Evolutionary conservation across 495 filamentous ascomycete species (phyloP).

Genomic region (Wilcoxina mikolae): DNA sequence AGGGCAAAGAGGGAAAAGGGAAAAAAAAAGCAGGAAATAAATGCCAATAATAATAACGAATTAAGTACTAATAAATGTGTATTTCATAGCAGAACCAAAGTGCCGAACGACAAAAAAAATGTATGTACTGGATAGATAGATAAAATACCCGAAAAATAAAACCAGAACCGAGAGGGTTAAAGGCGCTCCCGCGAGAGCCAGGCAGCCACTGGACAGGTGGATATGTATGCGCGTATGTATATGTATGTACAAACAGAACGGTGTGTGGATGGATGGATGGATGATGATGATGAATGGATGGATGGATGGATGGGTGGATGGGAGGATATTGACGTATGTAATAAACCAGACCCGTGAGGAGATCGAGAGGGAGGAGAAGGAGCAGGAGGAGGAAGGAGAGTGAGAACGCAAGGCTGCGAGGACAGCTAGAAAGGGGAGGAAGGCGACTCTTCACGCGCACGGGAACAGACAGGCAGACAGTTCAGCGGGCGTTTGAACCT

Average conservation of each 20-base stretch:
- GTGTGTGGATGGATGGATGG: no score
- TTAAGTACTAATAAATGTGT: neutral
- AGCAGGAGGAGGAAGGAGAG: neutral
- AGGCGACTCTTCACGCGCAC: neutral
- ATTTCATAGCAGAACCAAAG: neutral
- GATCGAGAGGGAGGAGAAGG: neutral
- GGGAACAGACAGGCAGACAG: neutral
- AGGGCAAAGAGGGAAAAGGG: slow-evolving; percentile 8
- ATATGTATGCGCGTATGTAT: neutral
- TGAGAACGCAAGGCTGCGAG: neutral
- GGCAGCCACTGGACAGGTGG: neutral
- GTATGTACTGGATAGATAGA: neutral
- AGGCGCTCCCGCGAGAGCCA: neutral
- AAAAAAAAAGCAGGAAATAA: slow-evolving; percentile 11
- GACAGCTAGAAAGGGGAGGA: neutral
- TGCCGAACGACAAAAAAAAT: neutral
- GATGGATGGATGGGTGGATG: no score
- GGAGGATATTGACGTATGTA: neutral
- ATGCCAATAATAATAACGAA: slow-evolving; percentile 7
- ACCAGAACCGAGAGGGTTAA: neutral
- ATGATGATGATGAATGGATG: no score
- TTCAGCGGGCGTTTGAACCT: neutral
- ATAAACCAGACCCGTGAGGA: neutral
- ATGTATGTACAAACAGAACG: neutral
- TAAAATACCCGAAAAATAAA: neutral